These are phyloP conservation scores for Rhododendron henanense DNA, from an alignment of 148 eudicot species.

Conservation along the genomic window DNA sequence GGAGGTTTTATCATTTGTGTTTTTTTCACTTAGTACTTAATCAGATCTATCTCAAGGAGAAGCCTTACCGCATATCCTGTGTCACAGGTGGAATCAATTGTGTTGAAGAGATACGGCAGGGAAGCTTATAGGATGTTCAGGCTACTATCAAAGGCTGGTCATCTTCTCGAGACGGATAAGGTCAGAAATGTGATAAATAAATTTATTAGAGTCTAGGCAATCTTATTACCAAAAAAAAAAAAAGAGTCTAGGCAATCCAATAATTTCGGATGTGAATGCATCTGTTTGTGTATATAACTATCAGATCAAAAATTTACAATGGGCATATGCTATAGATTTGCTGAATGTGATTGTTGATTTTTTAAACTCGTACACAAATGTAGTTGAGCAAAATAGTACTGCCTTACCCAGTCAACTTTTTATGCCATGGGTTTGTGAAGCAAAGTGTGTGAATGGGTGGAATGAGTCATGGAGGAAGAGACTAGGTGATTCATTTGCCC, in stretches of 20 bases:
- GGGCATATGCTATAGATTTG: background rate
- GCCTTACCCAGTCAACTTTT: background rate
- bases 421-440: background rate
- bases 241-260: background rate
- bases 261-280: background rate
- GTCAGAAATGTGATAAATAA: slow-evolving; percentile 28
- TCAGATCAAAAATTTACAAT: background rate
- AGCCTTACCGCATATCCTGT: slow-evolving; percentile 10
- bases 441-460: background rate
- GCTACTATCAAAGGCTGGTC: slow-evolving; percentile 45
- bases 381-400: background rate
- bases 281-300: background rate
- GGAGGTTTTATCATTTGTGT: slow-evolving; percentile 42
- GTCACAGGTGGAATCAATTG: slow-evolving; percentile 77
- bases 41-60: background rate
- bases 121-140: slow-evolving; percentile 84
- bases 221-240: too few relatives aligned
- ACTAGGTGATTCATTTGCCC: background rate
- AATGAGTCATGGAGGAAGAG: background rate
- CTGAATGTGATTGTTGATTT: background rate
- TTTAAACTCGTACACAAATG: background rate
- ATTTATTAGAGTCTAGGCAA: background rate
- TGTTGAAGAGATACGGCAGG: slow-evolving; percentile 67
- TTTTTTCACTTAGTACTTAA: background rate
- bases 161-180: slow-evolving; percentile 64